Conservation (phyloP, 176 grass and related monocot species). For the Lolium perenne region DNA sequence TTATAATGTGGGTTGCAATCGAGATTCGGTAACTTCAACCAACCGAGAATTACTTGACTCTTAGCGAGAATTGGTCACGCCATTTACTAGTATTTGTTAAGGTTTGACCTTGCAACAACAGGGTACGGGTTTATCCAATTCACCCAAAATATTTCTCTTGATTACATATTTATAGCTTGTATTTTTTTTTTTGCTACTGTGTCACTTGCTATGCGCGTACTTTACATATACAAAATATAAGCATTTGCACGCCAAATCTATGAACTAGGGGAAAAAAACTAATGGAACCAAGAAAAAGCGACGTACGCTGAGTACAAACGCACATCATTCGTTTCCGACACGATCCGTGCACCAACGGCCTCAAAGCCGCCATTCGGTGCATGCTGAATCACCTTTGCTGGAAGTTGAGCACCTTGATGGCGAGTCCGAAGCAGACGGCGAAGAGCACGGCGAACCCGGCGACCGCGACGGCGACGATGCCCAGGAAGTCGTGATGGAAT, state of each 20-base stretch:
- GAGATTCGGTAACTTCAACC: no score
- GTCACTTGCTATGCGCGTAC: background rate
- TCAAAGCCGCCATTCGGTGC: background rate
- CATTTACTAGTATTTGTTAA: no score
- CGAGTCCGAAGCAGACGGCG: conserved; percentile 50
- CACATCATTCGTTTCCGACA: background rate
- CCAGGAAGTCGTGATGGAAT: conserved; percentile 50
- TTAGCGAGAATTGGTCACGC: no score
- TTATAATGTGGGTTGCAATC: no score
- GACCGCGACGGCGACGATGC: conserved; percentile 30
- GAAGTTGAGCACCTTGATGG: conserved; percentile 65
- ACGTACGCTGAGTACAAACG: background rate
- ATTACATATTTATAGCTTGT: background rate
- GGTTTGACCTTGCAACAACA: no score
- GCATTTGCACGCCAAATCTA: background rate
- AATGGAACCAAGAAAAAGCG: background rate
- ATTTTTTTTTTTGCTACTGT: background rate
- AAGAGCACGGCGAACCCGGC: conserved; percentile 53
- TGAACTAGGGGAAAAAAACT: background rate
- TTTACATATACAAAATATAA: background rate
- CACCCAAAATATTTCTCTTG: background rate
- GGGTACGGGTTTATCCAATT: background rate
- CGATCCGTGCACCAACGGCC: background rate
- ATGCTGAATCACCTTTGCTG: conserved; percentile 48
- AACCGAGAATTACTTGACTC: no score